Evolutionary conservation across 2,329 filamentous ascomycete species (phyloP).

Genomic region (Trichoderma koningii): DNA sequence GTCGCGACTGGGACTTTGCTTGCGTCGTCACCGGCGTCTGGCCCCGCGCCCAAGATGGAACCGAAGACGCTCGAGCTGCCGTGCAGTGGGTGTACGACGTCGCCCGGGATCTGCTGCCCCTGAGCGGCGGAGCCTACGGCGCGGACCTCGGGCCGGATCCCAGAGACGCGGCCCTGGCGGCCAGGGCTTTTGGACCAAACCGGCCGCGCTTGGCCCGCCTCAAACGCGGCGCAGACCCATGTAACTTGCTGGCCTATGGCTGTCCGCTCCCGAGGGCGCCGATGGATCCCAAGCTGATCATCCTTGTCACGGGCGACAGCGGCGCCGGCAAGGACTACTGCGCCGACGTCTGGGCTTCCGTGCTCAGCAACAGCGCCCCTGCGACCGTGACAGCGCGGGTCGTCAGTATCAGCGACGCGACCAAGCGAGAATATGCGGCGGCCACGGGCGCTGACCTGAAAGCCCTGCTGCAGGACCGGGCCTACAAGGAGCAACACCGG

Average conservation of each 20-base stretch:
- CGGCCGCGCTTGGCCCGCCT: conserved; percentile 50
- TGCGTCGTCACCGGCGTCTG: conserved; percentile 66
- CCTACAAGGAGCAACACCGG: conserved; percentile 64
- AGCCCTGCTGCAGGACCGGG: conserved; percentile 54
- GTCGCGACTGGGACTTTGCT: conserved; percentile 64
- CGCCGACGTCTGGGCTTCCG: conserved; percentile 53
- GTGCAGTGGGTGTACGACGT: conserved; percentile 60
- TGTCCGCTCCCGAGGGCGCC: conserved; percentile 53
- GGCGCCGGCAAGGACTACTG: conserved; percentile 63
- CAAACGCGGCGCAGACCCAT: conserved; percentile 53
- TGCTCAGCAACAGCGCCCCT: conserved; percentile 37
- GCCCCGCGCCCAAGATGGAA: conserved; percentile 55
- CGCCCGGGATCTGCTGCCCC: conserved; percentile 49
- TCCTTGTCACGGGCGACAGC: conserved; percentile 59
- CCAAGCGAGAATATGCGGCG: conserved; percentile 59
- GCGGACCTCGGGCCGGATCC: conserved; percentile 66
- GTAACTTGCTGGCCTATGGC: conserved; percentile 54
- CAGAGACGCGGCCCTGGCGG: conserved; percentile 54
- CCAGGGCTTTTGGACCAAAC: conserved; percentile 60
- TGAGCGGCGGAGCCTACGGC: conserved; percentile 56
- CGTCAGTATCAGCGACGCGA: conserved; percentile 59
- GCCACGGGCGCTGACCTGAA: conserved; percentile 50
- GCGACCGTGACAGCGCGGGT: conserved; percentile 42
- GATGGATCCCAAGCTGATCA: conserved; percentile 49
- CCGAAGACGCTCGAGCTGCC: conserved; percentile 41